Evolutionary conservation across 2,329 filamentous ascomycete genomes (phyloP), one percentile per base, ranked within the genome.

Genomic region (Huntiella savannae): DNA sequence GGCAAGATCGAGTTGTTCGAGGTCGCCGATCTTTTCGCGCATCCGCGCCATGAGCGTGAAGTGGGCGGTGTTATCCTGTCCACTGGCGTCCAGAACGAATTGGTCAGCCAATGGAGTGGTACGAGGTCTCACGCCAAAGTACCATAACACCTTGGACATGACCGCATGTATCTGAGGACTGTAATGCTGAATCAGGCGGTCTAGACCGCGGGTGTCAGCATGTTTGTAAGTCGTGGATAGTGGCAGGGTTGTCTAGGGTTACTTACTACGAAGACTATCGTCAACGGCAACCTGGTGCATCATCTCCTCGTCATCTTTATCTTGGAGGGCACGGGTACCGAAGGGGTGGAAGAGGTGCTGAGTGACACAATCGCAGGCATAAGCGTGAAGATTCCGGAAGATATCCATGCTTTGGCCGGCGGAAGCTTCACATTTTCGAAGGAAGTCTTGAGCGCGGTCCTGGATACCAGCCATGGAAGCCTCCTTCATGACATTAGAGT

Each of bases 211-310:
- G 42, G 8, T n/a, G 5, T 28, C 5, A 44, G 22, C n/a, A 10
- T 11, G 28, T 34, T 39, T 32, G 35, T 43, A 3, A 17, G 32
- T 35, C 15, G 15, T 19, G 6, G 6, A 13, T 11, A 13, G 42
- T 33, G 17, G 3, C 19, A 8, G n/a, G 28, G 16, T 12, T 28
- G 10, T 12, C 5, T 33, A 19, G 37, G 16, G 17, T n/a, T 15
- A 60, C 69, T 55, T 54, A 79, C 77, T 77, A 55, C 77, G 73
- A 6, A 82, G 61, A 54, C 75, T 81, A 52, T 78, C 69, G 50
- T 82, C 77, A 49, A 77, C 75, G 0, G 77, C 74, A 2, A 81
- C 66, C 54, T 82, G 74, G 47, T 73, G 68, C 77, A 82, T 80
- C 58, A 82, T 70, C 11, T 70, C 65, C 51, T 75, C 70, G 47